Evolutionary conservation across 495 filamentous ascomycete genomes (phyloP).

Genomic region (Endocarpon pusillum): DNA sequence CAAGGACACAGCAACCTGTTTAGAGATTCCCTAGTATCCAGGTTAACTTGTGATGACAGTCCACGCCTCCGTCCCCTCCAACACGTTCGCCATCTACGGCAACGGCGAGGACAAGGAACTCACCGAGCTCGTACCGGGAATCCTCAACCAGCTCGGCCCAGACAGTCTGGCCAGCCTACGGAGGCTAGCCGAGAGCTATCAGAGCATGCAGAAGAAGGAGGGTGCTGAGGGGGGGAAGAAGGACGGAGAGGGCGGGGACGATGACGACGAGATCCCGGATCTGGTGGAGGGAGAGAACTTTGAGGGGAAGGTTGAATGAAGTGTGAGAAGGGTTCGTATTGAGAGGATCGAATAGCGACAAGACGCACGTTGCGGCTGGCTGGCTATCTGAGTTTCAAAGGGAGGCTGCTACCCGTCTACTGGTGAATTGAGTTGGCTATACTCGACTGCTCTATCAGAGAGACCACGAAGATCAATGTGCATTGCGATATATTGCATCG

Average conservation of each 20-base stretch:
- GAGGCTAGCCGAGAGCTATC: conserved; percentile 98
- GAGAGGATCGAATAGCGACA: too few relatives aligned
- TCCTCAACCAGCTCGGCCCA: conserved; percentile 97
- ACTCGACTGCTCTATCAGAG: too few relatives aligned
- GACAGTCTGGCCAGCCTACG: conserved; percentile 95
- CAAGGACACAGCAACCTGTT: too few relatives aligned
- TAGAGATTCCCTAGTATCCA: too few relatives aligned
- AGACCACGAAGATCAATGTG: too few relatives aligned
- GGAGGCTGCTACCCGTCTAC: too few relatives aligned
- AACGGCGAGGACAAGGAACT: conserved; percentile 98
- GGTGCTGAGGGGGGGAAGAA: conserved; percentile 49
- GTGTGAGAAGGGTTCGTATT: conserved; percentile 3
- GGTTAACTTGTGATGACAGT: conserved; percentile 33
- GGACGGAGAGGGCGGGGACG: conserved; percentile 56
- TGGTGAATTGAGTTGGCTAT: too few relatives aligned
- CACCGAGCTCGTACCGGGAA: conserved; percentile 95
- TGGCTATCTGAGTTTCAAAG: too few relatives aligned
- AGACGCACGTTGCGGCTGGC: too few relatives aligned
- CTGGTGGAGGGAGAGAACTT: conserved; percentile 93
- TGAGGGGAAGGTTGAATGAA: conserved; percentile 86
- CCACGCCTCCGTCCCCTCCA: conserved; percentile 87
- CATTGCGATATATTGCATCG: too few relatives aligned
- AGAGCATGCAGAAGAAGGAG: conserved; percentile 95
- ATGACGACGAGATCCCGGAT: conserved; percentile 83
- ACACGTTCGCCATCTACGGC: conserved; percentile 99